These are phyloP conservation scores for Neodidymelliopsis sp. DNA, from an alignment of 2,329 filamentous ascomycete genomes.

Conservation along the genomic window DNA sequence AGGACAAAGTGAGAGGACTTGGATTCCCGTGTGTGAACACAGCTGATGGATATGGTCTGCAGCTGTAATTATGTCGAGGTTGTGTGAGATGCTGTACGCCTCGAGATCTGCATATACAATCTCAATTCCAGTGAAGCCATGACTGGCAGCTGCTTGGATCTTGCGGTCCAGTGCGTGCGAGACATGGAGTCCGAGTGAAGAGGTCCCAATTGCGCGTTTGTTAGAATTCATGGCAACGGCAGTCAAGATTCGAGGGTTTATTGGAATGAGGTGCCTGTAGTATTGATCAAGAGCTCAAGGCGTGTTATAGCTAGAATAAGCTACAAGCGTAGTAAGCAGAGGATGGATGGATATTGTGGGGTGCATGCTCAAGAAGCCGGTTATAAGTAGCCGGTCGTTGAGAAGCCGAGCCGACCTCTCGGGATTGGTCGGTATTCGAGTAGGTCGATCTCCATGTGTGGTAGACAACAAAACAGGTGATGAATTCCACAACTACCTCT, in stretches of 20 bases:
- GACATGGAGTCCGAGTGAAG: conserved; percentile 8
- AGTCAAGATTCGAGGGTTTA: no score
- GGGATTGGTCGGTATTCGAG: no score
- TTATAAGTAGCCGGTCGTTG: not conserved
- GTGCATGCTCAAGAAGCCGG: not conserved
- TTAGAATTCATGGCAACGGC: no score
- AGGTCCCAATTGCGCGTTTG: conserved; percentile 17
- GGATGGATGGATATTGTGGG: no score
- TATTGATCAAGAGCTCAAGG: no score
- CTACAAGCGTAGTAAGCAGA: no score
- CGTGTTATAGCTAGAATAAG: no score
- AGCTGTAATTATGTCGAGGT: not conserved
- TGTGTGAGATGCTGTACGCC: conserved; percentile 1
- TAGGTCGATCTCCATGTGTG: no score
- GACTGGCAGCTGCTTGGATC: conserved; percentile 10
- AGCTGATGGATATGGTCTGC: conserved; percentile 3
- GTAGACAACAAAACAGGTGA: no score
- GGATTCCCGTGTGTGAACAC: conserved; percentile 1
- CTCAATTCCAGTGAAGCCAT: conserved; percentile 17
- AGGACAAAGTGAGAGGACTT: conserved; percentile 21
- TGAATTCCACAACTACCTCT: no score
- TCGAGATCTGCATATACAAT: conserved; percentile 13
- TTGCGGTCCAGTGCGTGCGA: conserved; percentile 10
- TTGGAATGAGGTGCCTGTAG: no score
- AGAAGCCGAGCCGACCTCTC: not conserved